Conservation (phyloP, 495 filamentous ascomycete species). For the Cairneyella variabilis region DNA sequence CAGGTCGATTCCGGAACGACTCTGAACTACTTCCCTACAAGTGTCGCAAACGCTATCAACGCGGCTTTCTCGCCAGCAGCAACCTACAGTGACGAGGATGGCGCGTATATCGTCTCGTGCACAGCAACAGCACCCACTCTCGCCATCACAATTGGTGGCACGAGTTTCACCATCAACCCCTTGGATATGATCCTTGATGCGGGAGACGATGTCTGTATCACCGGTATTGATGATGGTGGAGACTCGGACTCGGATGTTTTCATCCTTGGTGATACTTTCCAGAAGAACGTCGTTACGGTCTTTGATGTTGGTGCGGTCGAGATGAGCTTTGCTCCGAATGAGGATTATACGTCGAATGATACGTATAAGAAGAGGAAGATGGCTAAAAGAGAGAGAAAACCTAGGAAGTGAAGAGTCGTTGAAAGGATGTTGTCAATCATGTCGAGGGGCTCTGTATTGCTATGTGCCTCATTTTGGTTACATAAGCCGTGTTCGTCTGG, state of each 20-base stretch:
- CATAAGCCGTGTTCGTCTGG: no score
- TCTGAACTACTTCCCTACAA: conserved; percentile 37
- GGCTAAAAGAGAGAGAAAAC: no score
- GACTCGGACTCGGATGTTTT: conserved; percentile 31
- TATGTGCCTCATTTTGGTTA: no score
- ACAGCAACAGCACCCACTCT: conserved; percentile 49
- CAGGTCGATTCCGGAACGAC: conserved; percentile 45
- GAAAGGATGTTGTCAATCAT: no score
- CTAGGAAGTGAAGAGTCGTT: no score
- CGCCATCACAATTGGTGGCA: conserved; percentile 45
- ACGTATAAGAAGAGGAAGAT: no score
- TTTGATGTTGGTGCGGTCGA: conserved; percentile 56
- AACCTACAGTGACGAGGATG: conserved; percentile 28
- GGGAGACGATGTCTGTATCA: conserved; percentile 43
- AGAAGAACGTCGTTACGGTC: conserved; percentile 60
- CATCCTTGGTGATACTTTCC: conserved; percentile 59
- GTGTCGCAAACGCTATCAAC: conserved; percentile 47
- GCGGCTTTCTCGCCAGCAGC: conserved; percentile 50
- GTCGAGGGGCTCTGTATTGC: no score
- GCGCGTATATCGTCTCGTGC: conserved; percentile 51
- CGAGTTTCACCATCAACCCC: conserved; percentile 49
- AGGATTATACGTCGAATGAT: conserved; percentile 13
- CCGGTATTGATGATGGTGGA: conserved; percentile 33
- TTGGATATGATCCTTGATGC: conserved; percentile 48
- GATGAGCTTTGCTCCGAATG: conserved; percentile 43